These are phyloP conservation scores for Chytriomyces sp. DNA, from an alignment of 192 early-diverging fungal species.

Conservation along the genomic window DNA sequence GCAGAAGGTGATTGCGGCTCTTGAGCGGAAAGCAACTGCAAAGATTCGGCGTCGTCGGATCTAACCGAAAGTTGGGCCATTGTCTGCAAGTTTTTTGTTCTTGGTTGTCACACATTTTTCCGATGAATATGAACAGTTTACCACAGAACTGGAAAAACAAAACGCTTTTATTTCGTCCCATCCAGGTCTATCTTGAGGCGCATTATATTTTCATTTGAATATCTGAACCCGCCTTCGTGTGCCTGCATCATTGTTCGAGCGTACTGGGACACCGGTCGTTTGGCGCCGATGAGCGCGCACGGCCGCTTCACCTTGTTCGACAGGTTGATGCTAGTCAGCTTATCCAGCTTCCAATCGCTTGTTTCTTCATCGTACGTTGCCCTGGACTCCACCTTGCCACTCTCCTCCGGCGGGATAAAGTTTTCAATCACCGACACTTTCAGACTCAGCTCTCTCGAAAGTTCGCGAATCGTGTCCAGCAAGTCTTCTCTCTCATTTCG, in stretches of 20 bases:
- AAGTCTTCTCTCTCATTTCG: conserved; percentile 63
- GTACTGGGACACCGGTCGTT: conserved; percentile 59
- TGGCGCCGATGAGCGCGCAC: conserved; percentile 35
- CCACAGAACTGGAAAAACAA: neutral
- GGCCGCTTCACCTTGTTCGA: conserved; percentile 51
- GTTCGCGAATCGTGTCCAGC: conserved; percentile 64
- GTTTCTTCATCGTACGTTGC: conserved; percentile 59
- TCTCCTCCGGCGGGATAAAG: conserved; percentile 62
- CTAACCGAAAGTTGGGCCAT: too few species aligned
- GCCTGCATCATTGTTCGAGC: conserved; percentile 50
- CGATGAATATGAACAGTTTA: neutral
- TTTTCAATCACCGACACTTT: conserved; percentile 63
- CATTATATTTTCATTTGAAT: conserved; percentile 55
- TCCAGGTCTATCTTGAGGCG: conserved; percentile 47
- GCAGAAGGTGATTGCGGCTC: too few species aligned
- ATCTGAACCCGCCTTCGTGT: conserved; percentile 49
- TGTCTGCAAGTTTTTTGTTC: neutral
- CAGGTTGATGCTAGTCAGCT: conserved; percentile 46
- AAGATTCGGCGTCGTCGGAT: too few species aligned
- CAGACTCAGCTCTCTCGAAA: conserved; percentile 59
- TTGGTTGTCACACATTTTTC: neutral
- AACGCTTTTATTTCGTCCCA: conserved; percentile 6
- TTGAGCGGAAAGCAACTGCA: too few species aligned
- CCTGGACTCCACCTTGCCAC: conserved; percentile 55
- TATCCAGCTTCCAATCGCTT: conserved; percentile 58